phyloP scores from a whole-genome alignment of 495 filamentous ascomycete species.

The Trichocladium antarcticum region DNA sequence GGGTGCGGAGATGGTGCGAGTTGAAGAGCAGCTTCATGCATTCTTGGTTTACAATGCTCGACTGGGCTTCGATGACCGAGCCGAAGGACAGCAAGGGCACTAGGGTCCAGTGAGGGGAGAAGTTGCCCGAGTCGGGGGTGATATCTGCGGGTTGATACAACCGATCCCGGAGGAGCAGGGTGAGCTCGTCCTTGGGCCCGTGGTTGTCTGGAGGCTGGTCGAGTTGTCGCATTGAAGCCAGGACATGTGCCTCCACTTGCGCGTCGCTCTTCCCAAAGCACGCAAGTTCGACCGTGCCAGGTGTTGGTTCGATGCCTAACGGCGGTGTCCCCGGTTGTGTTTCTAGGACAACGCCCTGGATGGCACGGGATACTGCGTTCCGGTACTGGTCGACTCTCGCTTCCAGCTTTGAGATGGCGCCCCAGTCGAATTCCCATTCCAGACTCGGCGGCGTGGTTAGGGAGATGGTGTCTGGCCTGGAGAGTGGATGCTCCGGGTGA shows the following conservation, averaged over 20 bases:
- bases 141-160: constrained; percentile 17
- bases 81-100: constrained; percentile 64
- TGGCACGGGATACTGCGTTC: constrained; percentile 33
- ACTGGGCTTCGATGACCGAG: constrained; percentile 62
- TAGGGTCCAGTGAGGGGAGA: constrained; percentile 61
- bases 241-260: constrained; percentile 38
- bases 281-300: constrained; percentile 20
- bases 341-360: constrained; percentile 16
- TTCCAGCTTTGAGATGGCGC: constrained; percentile 54
- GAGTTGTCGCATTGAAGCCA: constrained; percentile 41
- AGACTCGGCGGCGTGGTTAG: constrained; percentile 45
- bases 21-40: constrained; percentile 72
- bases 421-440: constrained; percentile 68
- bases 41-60: constrained; percentile 61
- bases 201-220: constrained; percentile 22
- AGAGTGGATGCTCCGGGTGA: constrained; percentile 69
- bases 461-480: constrained; percentile 36
- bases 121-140: constrained; percentile 15
- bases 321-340: not conserved
- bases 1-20: constrained; percentile 58
- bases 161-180: constrained; percentile 20
- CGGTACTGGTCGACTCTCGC: constrained; percentile 54
- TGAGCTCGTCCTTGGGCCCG: constrained; percentile 23
- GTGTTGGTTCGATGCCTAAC: not conserved
- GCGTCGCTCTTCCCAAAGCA: constrained; percentile 42